phyloP scores from a whole-genome alignment of 495 filamentous ascomycete genomes.

The Ascodesmis nigricans region DNA sequence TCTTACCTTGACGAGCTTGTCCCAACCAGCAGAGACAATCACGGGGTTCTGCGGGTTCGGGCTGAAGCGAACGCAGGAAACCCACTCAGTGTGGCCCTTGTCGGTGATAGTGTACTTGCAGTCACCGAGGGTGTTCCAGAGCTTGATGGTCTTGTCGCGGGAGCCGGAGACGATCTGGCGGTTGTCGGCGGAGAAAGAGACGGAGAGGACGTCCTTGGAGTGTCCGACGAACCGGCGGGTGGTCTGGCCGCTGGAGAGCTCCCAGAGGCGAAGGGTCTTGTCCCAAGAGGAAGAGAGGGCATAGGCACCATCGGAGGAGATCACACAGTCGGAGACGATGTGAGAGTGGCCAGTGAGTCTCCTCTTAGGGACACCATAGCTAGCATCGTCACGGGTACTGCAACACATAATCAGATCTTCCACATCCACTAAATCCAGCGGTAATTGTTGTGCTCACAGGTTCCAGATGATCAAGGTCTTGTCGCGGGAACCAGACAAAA shows the following conservation, averaged over 20 bases:
- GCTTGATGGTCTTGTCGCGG: slow-evolving; percentile 95
- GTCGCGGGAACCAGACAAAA: slow-evolving; percentile 90
- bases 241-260: slow-evolving; percentile 86
- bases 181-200: slow-evolving; percentile 99
- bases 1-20: slow-evolving; percentile 99
- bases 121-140: slow-evolving; percentile 99
- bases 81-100: slow-evolving; percentile 99
- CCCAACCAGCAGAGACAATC: slow-evolving; percentile 96
- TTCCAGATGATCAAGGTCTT: slow-evolving; percentile 99
- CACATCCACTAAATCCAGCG: not conserved
- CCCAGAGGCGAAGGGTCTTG: slow-evolving; percentile 98
- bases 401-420: too few species aligned
- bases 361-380: slow-evolving; percentile 96
- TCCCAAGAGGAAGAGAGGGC: slow-evolving; percentile 98
- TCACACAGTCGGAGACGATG: slow-evolving; percentile 99
- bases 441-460: slow-evolving; percentile 30
- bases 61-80: slow-evolving; percentile 97
- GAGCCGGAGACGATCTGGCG: slow-evolving; percentile 99
- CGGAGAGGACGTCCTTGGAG: slow-evolving; percentile 97
- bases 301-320: slow-evolving; percentile 99
- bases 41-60: slow-evolving; percentile 99
- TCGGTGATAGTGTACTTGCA: slow-evolving; percentile 99
- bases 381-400: slow-evolving; percentile 76
- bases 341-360: slow-evolving; percentile 96
- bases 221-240: slow-evolving; percentile 97